Conservation (phyloP, 345 rosid genomes). For the Acer yangbiense region DNA sequence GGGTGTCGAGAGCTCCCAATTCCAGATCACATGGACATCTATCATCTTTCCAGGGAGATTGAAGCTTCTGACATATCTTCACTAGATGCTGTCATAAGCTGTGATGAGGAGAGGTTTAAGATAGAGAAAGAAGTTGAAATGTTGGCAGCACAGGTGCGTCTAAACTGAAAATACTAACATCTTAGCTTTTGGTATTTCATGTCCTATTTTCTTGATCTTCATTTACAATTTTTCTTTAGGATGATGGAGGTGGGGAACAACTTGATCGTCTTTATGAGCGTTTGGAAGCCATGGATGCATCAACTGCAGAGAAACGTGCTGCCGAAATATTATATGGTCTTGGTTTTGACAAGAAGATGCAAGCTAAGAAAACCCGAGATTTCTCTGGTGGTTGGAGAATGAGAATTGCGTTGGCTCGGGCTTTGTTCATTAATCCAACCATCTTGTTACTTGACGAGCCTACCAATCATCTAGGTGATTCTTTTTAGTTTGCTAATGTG, state of each 20-base stretch:
- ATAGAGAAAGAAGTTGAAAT: constrained; percentile 90
- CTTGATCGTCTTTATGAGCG: constrained; percentile 92
- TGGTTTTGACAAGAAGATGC: constrained; percentile 93
- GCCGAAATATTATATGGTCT: constrained; percentile 96
- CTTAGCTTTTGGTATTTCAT: background rate
- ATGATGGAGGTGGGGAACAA: constrained; percentile 95
- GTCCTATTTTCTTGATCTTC: background rate
- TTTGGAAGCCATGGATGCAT: constrained; percentile 85
- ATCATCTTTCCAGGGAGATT: constrained; percentile 83
- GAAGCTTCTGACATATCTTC: constrained; percentile 98
- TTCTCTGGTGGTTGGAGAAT: constrained; percentile 99
- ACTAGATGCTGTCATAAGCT: constrained; percentile 80
- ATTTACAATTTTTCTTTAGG: constrained; percentile 41
- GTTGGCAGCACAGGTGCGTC: constrained; percentile 66
- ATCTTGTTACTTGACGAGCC: constrained; percentile 96
- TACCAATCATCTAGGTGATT: constrained; percentile 90
- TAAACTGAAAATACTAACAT: background rate
- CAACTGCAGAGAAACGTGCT: constrained; percentile 99
- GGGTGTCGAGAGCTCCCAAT: constrained; percentile 91
- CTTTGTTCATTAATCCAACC: constrained; percentile 93
- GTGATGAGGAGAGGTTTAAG: constrained; percentile 92
- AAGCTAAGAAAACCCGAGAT: constrained; percentile 84
- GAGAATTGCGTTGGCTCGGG: constrained; percentile 98
- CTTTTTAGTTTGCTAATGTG: background rate
- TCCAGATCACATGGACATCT: constrained; percentile 96